Base-by-base conservation (phyloP, 805 yeast genomes). In the Spathaspora gorwiae region DNA sequence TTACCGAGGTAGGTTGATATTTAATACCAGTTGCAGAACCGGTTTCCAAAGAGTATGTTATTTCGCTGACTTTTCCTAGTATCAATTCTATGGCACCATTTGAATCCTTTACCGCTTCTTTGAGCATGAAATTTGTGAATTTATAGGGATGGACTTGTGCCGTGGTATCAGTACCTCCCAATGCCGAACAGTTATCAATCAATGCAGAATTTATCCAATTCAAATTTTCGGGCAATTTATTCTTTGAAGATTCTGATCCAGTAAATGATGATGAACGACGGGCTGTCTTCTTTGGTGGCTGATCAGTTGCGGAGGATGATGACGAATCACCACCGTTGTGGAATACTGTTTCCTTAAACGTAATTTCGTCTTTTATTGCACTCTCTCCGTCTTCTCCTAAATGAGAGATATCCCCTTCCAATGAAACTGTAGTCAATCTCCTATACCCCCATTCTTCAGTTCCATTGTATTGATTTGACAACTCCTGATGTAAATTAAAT, bases 61-160 rank as follows among this genome's bases (percentile, higher is more conserved):
- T 72, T 54, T 83, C 82, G 40, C 78, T 79, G 27, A 88, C 97
- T 64, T 87, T 87, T 27, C 97, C 99, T 47, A 87, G 73, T 10
- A 92, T 75, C 36, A 94, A 68, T 54, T 87, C 94, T n/a, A 90
- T 87, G 14, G 86, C 80, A 7, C 94, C 95, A 1, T 84, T 69
- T 37, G 70, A 52, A 29, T 60, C 57, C 52, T 85, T 89, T 54
- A 86, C 79, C 40, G 96, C 95, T 58, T 87, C 84, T 51, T 81
- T 79, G 49, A 92, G 67, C 9, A 92, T 72, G 59, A 79, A 87
- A 44, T 84, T 85, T n/a, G 98, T 92, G 66, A 94, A 90, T 59
- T 84, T 84, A 67, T 85, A 89, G 2, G 99, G 98, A 61, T 92
- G 97, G 6, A 94, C 96, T 66, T 94, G 98, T 0, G 97, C 98